phyloP scores from a whole-genome alignment of 192 early-diverging fungal genomes.

The Coemansia sp. region DNA sequence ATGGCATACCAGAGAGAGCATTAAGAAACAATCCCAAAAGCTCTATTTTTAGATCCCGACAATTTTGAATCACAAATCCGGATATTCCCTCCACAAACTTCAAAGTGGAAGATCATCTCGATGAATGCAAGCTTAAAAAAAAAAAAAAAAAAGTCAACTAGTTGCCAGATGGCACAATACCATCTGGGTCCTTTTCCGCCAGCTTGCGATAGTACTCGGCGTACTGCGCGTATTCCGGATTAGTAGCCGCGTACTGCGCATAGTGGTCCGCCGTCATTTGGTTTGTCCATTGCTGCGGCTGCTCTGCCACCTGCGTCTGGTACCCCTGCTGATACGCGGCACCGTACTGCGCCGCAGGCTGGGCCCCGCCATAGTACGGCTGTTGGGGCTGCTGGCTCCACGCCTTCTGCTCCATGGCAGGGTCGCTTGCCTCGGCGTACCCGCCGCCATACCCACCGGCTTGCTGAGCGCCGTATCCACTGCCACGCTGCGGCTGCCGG shows the following conservation, averaged over 20 bases:
- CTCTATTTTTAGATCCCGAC: too few species aligned
- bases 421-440: background rate
- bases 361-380: conserved; percentile 1
- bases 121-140: background rate
- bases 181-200: conserved; percentile 49
- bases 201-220: conserved; percentile 52
- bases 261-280: conserved; percentile 52
- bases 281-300: conserved; percentile 50
- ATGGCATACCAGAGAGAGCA: too few species aligned
- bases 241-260: conserved; percentile 41
- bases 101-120: background rate
- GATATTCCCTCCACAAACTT: background rate
- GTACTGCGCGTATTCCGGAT: conserved; percentile 52
- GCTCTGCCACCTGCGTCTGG: conserved; percentile 14
- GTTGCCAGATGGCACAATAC: conserved; percentile 44
- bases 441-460: conserved; percentile 7
- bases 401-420: conserved; percentile 12
- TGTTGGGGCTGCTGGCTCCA: conserved; percentile 17
- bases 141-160: background rate
- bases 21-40: too few species aligned
- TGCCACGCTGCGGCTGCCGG: background rate
- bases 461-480: conserved; percentile 11
- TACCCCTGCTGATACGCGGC: conserved; percentile 16
- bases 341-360: conserved; percentile 9
- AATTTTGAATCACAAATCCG: background rate